phyloP scores from a whole-genome alignment of 257 asterid species.

The Salvia miltiorrhiza region DNA sequence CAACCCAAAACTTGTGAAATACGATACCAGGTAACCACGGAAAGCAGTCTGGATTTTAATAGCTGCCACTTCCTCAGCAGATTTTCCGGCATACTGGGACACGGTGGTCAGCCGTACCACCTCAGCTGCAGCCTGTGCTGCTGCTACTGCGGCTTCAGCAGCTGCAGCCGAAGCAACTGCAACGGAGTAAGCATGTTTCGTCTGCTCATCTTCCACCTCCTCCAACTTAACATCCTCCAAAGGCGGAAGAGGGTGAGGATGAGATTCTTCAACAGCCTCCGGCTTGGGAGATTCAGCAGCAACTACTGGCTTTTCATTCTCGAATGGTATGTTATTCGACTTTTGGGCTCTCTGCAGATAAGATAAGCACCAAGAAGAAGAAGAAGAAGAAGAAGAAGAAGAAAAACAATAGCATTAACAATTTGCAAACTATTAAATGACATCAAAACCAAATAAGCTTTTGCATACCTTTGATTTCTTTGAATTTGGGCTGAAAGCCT shows the following conservation, averaged over 20 bases:
- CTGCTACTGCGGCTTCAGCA: conserved; percentile 69
- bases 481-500: conserved; percentile 74
- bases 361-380: neutral
- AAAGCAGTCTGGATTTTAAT: conserved; percentile 84
- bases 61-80: conserved; percentile 79
- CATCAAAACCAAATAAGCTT: neutral
- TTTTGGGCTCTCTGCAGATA: conserved; percentile 50
- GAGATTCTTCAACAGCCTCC: conserved; percentile 42
- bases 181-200: conserved; percentile 59
- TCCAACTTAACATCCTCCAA: conserved; percentile 51
- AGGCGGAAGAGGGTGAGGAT: conserved; percentile 44
- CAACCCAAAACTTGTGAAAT: neutral
- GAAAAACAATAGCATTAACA: neutral
- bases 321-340: conserved; percentile 44
- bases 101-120: conserved; percentile 46
- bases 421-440: neutral
- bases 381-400: too few relatives aligned
- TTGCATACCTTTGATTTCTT: conserved; percentile 50
- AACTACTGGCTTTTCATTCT: conserved; percentile 45
- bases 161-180: conserved; percentile 74
- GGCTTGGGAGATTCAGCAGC: conserved; percentile 31
- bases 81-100: conserved; percentile 51
- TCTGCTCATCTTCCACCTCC: conserved; percentile 61
- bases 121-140: conserved; percentile 76
- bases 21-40: conserved; percentile 78